phyloP scores from a whole-genome alignment of 306 rosid species.

The Hippophae gyantsensis region DNA sequence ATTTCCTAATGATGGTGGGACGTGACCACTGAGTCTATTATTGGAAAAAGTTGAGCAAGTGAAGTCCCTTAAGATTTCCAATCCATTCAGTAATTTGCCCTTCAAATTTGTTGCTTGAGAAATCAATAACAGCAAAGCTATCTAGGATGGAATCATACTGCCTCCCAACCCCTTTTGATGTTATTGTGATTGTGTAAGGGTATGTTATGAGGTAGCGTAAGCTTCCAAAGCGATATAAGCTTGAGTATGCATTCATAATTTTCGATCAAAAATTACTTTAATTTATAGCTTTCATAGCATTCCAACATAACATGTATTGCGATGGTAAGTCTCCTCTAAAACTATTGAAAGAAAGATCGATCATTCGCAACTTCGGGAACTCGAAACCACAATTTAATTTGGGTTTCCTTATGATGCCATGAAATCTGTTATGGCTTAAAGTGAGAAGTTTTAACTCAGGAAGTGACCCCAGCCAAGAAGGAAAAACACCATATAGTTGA shows the following conservation, averaged over 20 bases:
- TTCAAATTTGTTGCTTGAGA: too few species aligned
- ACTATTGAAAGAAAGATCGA: constrained; percentile 13
- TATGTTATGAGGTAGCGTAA: not conserved
- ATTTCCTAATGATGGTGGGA: too few species aligned
- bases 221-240: not conserved
- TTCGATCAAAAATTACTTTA: not conserved
- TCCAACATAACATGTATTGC: not conserved
- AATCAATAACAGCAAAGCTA: too few species aligned
- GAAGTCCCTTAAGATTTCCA: too few species aligned
- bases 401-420: constrained; percentile 2
- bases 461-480: constrained; percentile 26
- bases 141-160: too few species aligned
- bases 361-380: constrained; percentile 5
- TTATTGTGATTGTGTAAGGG: not conserved
- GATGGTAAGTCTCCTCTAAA: constrained; percentile 2
- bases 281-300: constrained; percentile 4
- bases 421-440: constrained; percentile 9
- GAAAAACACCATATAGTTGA: constrained; percentile 17
- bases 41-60: too few species aligned
- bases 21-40: too few species aligned
- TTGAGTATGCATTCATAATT: not conserved
- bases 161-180: too few species aligned
- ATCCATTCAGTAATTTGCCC: too few species aligned
- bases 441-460: constrained; percentile 2
- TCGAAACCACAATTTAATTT: not conserved